A percentile compares a stretch with the other conserved stretches of the same genome.
These are phyloP conservation scores for Eustoma russellianum DNA, from an alignment of 257 asterid species.

Conservation along the genomic window DNA sequence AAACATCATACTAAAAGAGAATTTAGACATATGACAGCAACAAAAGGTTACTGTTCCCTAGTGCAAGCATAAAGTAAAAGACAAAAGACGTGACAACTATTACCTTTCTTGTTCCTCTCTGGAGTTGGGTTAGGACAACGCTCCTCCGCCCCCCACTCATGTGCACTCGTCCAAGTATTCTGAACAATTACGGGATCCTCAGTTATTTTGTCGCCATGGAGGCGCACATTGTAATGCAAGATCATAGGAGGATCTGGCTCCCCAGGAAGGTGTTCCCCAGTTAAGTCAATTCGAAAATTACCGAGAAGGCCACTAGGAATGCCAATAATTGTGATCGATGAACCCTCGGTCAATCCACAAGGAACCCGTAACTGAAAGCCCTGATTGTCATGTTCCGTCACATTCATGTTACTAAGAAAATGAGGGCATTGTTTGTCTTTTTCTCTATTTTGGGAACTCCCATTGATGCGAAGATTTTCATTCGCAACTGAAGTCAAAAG, in stretches of 20 bases:
- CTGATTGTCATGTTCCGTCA: conserved; percentile 47
- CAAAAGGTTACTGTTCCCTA: not conserved
- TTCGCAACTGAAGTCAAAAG: conserved; percentile 61
- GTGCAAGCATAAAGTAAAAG: not conserved
- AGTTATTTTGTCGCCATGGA: conserved; percentile 81
- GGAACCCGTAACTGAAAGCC: conserved; percentile 69
- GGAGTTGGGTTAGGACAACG: conserved; percentile 70
- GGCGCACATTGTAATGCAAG: conserved; percentile 88
- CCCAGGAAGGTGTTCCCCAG: conserved; percentile 92
- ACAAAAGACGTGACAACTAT: not conserved
- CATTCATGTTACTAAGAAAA: conserved; percentile 75
- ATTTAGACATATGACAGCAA: not conserved
- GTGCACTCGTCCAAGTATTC: conserved; percentile 89
- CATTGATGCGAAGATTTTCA: conserved; percentile 57
- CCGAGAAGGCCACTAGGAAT: conserved; percentile 94
- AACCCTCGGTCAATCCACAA: conserved; percentile 95
- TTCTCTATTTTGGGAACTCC: conserved; percentile 47
- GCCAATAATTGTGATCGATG: conserved; percentile 90
- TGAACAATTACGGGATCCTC: conserved; percentile 95
- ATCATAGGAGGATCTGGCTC: conserved; percentile 97
- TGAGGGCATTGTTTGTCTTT: conserved; percentile 96
- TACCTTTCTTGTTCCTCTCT: conserved; percentile 69
- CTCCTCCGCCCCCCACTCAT: conserved; percentile 97
- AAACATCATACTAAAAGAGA: no score
- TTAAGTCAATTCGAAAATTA: conserved; percentile 68